These are phyloP conservation scores for Pichia sp. DNA, from an alignment of 1,139 yeast species.

Conservation along the genomic window DNA sequence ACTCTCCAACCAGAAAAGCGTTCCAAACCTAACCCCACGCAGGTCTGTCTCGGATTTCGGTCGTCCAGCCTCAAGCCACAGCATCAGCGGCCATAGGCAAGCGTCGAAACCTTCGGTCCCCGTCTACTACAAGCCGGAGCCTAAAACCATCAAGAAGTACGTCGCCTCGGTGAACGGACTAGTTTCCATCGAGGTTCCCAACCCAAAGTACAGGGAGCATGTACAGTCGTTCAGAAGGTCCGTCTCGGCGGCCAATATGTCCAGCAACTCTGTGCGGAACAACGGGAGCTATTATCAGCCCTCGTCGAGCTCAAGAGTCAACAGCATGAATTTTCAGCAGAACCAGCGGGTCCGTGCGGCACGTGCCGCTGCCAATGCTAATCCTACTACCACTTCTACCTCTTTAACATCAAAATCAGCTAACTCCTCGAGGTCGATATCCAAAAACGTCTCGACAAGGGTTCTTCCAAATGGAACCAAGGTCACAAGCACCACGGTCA, in stretches of 20 bases:
- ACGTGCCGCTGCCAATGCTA: neutral
- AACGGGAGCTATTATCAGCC: neutral
- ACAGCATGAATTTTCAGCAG: slow-evolving; percentile 3
- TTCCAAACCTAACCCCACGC: slow-evolving; percentile 14
- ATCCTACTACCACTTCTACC: neutral
- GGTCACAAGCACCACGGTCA: slow-evolving; percentile 17
- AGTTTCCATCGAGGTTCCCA: slow-evolving; percentile 43
- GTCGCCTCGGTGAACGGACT: slow-evolving; percentile 47
- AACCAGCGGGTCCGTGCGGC: neutral
- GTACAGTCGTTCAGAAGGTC: slow-evolving; percentile 10
- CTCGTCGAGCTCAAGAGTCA: neutral
- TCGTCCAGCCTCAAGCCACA: neutral
- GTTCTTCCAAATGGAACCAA: slow-evolving; percentile 18
- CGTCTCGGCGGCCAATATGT: slow-evolving; percentile 4
- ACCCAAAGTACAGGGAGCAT: slow-evolving; percentile 26
- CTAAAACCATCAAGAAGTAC: slow-evolving; percentile 39
- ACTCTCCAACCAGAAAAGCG: slow-evolving; percentile 13
- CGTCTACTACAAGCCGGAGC: slow-evolving; percentile 12
- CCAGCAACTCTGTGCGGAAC: neutral
- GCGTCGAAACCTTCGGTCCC: neutral
- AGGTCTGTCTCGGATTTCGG: slow-evolving; percentile 20
- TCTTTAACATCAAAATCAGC: neutral
- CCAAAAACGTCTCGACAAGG: slow-evolving; percentile 13
- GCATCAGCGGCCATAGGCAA: neutral
- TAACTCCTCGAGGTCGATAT: slow-evolving; percentile 6